Base-by-base conservation (phyloP, 768 basidiomycete species). In the Naematelia aurantialba region DNA sequence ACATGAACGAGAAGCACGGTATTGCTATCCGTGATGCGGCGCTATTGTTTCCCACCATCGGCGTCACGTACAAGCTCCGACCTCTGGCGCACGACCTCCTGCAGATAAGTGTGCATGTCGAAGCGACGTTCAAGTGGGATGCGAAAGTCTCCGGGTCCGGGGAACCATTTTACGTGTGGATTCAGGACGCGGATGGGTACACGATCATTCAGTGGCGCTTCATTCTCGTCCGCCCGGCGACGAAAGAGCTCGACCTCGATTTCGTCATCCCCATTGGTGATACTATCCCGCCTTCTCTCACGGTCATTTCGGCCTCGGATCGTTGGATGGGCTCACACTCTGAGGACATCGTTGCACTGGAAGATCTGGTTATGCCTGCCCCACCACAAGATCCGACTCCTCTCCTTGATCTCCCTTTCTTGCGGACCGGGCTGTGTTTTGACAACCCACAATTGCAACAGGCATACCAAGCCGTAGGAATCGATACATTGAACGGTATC, bases 131-230 rank as follows among this genome's bases (percentile, higher is more conserved):
- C 76, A 82, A 82, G 13, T 98, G 96, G 94, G 87, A 81, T 65
- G 67, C 79, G 24, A 88, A 84, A 73, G 67, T 86, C 2, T 92
- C 96, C 67, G 88, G 87, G 0, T 80, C 79, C 11, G 79, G 80
- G 1, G 91, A 98, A 75, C 87, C 90, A 1, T 97, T 97, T 78
- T 97, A 90, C 87, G 76, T 99, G 27, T 98, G 96, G 96, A 79
- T 96, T 2, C 92, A 98, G 78, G 91, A 93, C 68, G 81, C 86
- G 34, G 83, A 87, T 30, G 87, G 85, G n/a, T 63, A 82, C n/a
- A 82, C 82, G 34, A 93, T 98, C 68, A 82, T 92, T 11, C 92
- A 94, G 70, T 81, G 88, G 54, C 80, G 85, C 0, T 85, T 88
- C 67, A 78, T 93, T 24, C 67, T 85, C 30, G 83, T 97, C 61